phyloP scores from a whole-genome alignment of 305 asterid genomes.

The Stenogyne calaminthoides region DNA sequence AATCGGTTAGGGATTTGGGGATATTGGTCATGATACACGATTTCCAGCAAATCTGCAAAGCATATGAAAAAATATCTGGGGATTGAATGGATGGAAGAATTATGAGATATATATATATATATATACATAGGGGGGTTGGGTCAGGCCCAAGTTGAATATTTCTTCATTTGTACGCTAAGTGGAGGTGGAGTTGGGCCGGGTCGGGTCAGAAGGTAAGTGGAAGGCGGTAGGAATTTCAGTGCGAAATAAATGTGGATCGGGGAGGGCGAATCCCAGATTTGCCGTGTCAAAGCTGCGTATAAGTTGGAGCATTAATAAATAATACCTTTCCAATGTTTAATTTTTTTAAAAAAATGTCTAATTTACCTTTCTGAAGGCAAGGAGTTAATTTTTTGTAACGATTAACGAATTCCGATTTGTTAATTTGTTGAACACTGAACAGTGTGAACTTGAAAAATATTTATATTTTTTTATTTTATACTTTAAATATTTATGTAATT shows the following conservation, averaged over 20 bases:
- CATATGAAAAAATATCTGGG: conserved; percentile 7
- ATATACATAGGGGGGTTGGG: no score
- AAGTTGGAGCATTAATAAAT: background rate
- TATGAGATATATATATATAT: conserved; percentile 16
- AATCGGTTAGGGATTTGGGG: conserved; percentile 68
- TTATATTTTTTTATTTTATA: no score
- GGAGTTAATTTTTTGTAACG: no score
- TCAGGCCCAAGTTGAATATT: background rate
- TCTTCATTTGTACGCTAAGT: conserved; percentile 30
- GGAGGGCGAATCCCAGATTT: conserved; percentile 8
- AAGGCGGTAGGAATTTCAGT: conserved; percentile 1
- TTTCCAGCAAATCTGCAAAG: background rate
- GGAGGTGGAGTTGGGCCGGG: background rate
- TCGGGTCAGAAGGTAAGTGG: background rate
- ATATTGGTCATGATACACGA: conserved; percentile 53
- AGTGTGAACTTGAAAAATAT: no score
- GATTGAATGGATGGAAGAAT: background rate
- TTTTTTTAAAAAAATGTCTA: no score
- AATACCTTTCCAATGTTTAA: no score
- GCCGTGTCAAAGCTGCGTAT: conserved; percentile 13
- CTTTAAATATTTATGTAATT: no score
- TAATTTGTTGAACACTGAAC: no score
- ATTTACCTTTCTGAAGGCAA: no score
- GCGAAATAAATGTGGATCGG: background rate
- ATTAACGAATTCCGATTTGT: no score